phyloP scores from a whole-genome alignment of 2,329 filamentous ascomycete species.

The Diaporthe destruens region DNA sequence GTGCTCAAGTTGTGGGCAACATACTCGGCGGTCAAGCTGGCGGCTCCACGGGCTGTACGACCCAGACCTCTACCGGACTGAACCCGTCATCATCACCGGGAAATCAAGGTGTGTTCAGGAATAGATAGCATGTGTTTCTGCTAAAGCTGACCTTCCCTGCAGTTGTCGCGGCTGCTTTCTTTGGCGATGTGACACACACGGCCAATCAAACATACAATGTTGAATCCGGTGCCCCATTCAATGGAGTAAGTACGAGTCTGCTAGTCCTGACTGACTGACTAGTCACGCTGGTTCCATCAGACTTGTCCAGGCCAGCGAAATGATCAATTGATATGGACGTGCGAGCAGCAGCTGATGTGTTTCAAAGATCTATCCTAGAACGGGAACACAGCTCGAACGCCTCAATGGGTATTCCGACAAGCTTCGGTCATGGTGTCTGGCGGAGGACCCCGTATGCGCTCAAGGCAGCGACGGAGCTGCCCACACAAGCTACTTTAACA shows the following conservation, averaged over 20 bases:
- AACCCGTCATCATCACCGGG: constrained; percentile 26
- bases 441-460: constrained; percentile 56
- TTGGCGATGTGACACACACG: constrained; percentile 38
- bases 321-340: too few relatives aligned
- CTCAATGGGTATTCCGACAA: constrained; percentile 47
- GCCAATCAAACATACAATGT: constrained; percentile 41
- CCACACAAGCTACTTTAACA: constrained; percentile 55
- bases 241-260: constrained; percentile 32
- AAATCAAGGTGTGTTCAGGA: neutral
- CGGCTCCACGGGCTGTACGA: constrained; percentile 36
- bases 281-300: neutral
- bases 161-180: constrained; percentile 35
- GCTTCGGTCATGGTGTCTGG: constrained; percentile 52
- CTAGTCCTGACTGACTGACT: too few relatives aligned
- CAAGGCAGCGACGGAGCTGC: constrained; percentile 49
- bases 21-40: constrained; percentile 39
- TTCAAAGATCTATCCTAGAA: constrained; percentile 48
- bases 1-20: constrained; percentile 38
- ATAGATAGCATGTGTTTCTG: too few relatives aligned
- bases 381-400: constrained; percentile 47
- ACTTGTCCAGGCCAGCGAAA: neutral
- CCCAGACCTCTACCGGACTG: constrained; percentile 29
- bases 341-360: neutral
- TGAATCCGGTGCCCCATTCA: constrained; percentile 27
- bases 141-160: neutral